Base-by-base conservation (phyloP, 1,284 basidiomycete genomes). In the Ganoderma lingzhi region DNA sequence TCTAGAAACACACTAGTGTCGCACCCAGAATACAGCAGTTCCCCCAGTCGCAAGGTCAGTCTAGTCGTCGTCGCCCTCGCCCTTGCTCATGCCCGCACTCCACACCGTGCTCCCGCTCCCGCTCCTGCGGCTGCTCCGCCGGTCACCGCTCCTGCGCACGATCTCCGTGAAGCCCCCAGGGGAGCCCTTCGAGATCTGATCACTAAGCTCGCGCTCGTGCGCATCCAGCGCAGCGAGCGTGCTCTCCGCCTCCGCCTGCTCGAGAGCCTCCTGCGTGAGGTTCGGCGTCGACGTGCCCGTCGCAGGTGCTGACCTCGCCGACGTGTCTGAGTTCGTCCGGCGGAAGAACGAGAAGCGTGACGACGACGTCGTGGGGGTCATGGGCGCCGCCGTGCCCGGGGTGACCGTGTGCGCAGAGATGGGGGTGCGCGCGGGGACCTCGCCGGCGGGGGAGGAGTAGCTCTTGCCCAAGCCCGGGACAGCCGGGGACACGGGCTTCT, bases 161-260 rank as follows among this genome's bases (percentile, higher is more conserved):
- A 93, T 88, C 78, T 95, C 93, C 0, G 94, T 95, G 78, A 93
- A 94, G 10, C 93, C 93, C 59, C 92, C 84, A 58, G 84, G 81
- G 2, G 84, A 84, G 4, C 94, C 93, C 76, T 90, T 91, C 30
- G 92, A 90, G 66, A 95, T 87, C 78, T 95, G 93, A 1, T 85
- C 89, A 69, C 91, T 90, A 48, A 95, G 82, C 61, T 81, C 84
- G 55, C 89, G 89, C 77, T 95, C 93, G 70, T 90, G 89, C 15
- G 88, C 91, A 77, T 95, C 94, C 56, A 94, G 81, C 23, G 88
- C 89, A 4, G 92, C 92, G 28, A 95, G 80, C 3, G 87, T 84
- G 73, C 88, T 90, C 79, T 92, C 88, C 6, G 91, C 94, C 80
- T 94, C 93, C 1, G 86, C 91, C 70, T 89, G 91, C 77, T 90